These are phyloP conservation scores for Aristolochia contorta DNA, from an alignment of 164 flowering plant genomes.

Conservation along the genomic window DNA sequence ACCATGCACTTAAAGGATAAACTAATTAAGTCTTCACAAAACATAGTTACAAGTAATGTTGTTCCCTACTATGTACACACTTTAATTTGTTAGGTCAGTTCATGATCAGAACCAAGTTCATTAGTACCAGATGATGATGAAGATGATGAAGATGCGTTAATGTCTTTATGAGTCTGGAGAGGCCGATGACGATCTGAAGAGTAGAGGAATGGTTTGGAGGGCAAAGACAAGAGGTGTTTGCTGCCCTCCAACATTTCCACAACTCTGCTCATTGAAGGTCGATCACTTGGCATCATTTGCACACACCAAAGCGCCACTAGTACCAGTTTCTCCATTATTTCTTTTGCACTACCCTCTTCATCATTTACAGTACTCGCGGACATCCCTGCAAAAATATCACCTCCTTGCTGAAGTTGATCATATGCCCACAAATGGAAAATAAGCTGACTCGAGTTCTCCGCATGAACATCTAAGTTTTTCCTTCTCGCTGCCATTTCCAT, in stretches of 20 bases:
- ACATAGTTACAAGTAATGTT: too few species aligned
- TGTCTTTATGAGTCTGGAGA: too few species aligned
- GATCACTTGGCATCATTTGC: slow-evolving; percentile 17
- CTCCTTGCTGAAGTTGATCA: background rate
- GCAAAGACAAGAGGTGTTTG: slow-evolving; percentile 10
- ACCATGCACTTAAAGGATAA: too few species aligned
- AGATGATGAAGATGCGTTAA: too few species aligned
- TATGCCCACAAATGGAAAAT: slow-evolving; percentile 7
- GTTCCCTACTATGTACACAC: too few species aligned
- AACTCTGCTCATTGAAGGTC: slow-evolving; percentile 21
- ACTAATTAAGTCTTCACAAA: too few species aligned
- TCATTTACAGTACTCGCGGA: background rate
- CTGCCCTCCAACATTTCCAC: slow-evolving; percentile 19
- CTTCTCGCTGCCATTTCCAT: slow-evolving; percentile 8
- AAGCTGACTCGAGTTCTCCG: background rate
- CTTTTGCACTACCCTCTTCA: slow-evolving; percentile 5
- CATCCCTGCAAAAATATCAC: background rate
- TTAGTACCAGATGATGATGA: too few species aligned
- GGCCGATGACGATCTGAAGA: background rate
- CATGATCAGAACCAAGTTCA: too few species aligned
- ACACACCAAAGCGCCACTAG: slow-evolving; percentile 24
- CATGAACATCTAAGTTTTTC: background rate
- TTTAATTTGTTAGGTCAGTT: too few species aligned
- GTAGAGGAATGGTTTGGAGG: slow-evolving; percentile 9
- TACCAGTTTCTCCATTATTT: slow-evolving; percentile 14